Base-by-base conservation (phyloP, 495 filamentous ascomycete genomes). In the Xylaria grammica region DNA sequence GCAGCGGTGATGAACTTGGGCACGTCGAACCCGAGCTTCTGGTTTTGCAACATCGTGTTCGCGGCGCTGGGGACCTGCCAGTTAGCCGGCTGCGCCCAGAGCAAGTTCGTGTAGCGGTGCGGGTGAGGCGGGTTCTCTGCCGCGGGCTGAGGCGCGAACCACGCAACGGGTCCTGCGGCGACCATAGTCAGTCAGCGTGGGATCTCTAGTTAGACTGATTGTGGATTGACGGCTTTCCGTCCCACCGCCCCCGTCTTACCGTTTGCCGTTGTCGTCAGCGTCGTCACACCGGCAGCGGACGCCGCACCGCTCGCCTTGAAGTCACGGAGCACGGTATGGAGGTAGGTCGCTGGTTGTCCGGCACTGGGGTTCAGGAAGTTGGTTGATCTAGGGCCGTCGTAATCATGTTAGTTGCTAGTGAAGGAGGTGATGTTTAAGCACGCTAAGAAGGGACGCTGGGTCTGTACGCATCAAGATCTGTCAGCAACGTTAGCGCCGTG, bases 241-340 rank as follows among this genome's bases (percentile, higher is more conserved):
- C n/a, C n/a, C n/a, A n/a, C n/a, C n/a, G n/a, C n/a, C n/a, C n/a
- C n/a, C n/a, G 6, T 38, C 46, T 51, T 51, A 51, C 58, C 58
- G 10, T 7, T 61, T 42, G 58, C 58, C 1, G 45, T 50, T 15
- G 81, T 75, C 2, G 69, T 74, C 1, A 84, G 73, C 4, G 74
- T 72, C 45, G 69, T 72, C 0, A 77, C 65, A 5, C 76, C 78
- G 56, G 71, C 74, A 9, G 61, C 69, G 9, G 65, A 66, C 6
- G 66, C 65, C 1, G 65, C 36, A 0, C 72, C 72, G 58, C 65
- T 69, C 4, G 78, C 63, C 53, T 77, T 81, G 74, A 76, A 82
- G 66, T 81, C 81, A 7, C 74, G 67, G 58, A 84, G 74, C 54
- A 84, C 67, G 29, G 77, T 79, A 72, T 84, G 81, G 1, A 82